A percentile compares a stretch with the other conserved stretches of the same genome.
phyloP scores from a whole-genome alignment of 495 filamentous ascomycete species.

The Hypomontagnella submonticulosa region DNA sequence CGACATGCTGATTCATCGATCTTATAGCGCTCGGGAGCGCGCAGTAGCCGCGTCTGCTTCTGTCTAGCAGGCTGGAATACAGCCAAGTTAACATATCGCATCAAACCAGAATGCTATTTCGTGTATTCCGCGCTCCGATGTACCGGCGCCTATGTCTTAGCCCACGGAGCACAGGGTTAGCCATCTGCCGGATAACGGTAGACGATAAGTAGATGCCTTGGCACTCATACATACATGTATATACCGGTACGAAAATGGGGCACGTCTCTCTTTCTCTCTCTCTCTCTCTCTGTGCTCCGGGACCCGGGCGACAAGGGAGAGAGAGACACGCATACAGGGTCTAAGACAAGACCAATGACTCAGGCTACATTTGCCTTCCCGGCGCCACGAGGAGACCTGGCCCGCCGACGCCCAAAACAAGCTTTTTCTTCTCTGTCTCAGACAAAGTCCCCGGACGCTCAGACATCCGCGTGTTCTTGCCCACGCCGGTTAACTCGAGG shows the following conservation, averaged over 20 bases:
- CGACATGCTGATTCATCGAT: not conserved
- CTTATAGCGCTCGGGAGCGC: no score
- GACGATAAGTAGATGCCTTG: conserved; percentile 4
- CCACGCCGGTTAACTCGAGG: no score
- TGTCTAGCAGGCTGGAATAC: no score
- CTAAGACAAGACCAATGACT: conserved; percentile 3
- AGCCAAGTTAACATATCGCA: not conserved
- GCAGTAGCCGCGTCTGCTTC: no score
- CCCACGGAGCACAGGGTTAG: not conserved
- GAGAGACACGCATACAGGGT: conserved; percentile 6
- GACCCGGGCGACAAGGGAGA: not conserved
- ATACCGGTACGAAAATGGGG: not conserved
- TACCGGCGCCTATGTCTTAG: not conserved
- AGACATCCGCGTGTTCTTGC: conserved; percentile 6
- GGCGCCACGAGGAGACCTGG: conserved; percentile 13
- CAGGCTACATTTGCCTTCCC: not conserved
- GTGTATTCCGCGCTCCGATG: no score
- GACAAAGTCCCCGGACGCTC: conserved; percentile 1
- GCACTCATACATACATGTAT: not conserved
- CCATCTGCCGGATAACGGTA: conserved; percentile 10
- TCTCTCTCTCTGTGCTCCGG: no score
- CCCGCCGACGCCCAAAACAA: conserved; percentile 2
- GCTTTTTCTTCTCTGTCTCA: conserved; percentile 12
- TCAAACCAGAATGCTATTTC: not conserved
- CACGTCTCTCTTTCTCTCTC: no score